These are phyloP conservation scores for Nicotiana knightiana DNA, from an alignment of 257 asterid species.

Conservation along the genomic window DNA sequence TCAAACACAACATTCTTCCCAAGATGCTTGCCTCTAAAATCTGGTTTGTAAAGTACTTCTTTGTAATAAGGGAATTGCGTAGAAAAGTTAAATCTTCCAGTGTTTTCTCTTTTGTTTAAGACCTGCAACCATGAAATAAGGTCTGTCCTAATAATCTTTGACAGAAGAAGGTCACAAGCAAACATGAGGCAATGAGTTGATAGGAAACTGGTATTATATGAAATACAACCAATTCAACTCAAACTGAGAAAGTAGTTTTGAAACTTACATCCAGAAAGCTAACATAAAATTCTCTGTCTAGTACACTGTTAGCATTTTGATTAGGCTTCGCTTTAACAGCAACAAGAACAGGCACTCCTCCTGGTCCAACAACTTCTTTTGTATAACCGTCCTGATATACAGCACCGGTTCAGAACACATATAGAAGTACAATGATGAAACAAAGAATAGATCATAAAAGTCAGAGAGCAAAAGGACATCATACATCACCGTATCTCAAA, in stretches of 20 bases:
- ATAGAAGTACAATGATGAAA: background rate
- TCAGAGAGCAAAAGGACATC: no score
- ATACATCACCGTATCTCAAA: no score
- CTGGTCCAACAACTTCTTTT: constrained; percentile 35
- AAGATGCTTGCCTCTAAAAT: constrained; percentile 33
- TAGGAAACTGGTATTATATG: background rate
- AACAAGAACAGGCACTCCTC: constrained; percentile 61
- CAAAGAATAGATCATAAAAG: background rate
- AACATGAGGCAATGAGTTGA: background rate
- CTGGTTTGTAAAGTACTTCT: constrained; percentile 49
- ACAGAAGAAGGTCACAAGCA: background rate
- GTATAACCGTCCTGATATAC: constrained; percentile 75
- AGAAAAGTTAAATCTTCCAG: constrained; percentile 62
- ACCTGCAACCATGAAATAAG: constrained; percentile 42
- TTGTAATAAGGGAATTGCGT: constrained; percentile 50
- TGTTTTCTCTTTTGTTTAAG: constrained; percentile 41
- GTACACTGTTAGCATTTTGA: constrained; percentile 26
- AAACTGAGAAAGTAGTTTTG: background rate
- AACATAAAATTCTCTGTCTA: constrained; percentile 49
- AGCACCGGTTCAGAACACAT: background rate
- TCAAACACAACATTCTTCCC: constrained; percentile 74
- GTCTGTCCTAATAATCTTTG: background rate
- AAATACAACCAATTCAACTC: background rate
- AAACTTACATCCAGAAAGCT: constrained; percentile 66
- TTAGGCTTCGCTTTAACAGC: constrained; percentile 78